phyloP scores from a whole-genome alignment of 2,329 filamentous ascomycete genomes.

The Hypoxylon sp. region DNA sequence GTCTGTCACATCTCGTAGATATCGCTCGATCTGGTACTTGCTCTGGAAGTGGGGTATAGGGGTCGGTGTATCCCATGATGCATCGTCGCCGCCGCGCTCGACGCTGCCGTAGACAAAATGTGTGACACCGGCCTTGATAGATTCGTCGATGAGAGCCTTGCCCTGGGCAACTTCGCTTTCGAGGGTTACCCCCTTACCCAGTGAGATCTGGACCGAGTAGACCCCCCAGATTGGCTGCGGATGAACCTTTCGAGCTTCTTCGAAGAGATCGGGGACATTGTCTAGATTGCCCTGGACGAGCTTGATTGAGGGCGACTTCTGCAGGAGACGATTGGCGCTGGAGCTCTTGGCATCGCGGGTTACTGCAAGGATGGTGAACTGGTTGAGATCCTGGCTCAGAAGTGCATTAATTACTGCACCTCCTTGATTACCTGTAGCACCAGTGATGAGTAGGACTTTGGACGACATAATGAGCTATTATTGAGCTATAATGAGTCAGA shows the following conservation, averaged over 20 bases:
- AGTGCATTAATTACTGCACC: slow-evolving; percentile 61
- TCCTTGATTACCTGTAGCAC: slow-evolving; percentile 66
- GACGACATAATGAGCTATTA: slow-evolving; percentile 47
- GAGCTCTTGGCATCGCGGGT: slow-evolving; percentile 67
- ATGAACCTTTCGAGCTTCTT: slow-evolving; percentile 44
- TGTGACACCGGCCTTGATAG: slow-evolving; percentile 67
- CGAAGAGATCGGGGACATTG: slow-evolving; percentile 65
- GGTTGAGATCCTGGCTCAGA: slow-evolving; percentile 48
- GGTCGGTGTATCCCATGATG: slow-evolving; percentile 67
- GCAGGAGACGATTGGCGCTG: slow-evolving; percentile 63
- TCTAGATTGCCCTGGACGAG: slow-evolving; percentile 68
- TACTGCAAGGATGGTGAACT: slow-evolving; percentile 67
- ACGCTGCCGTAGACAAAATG: slow-evolving; percentile 76
- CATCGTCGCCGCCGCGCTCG: slow-evolving; percentile 70
- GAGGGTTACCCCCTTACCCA: slow-evolving; percentile 56
- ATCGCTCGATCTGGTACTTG: slow-evolving; percentile 73
- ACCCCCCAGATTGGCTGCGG: slow-evolving; percentile 68
- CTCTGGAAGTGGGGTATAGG: slow-evolving; percentile 72
- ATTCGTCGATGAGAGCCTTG: slow-evolving; percentile 70
- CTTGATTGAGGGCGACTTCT: slow-evolving; percentile 59
- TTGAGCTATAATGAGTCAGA: background rate
- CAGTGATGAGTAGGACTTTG: slow-evolving; percentile 60
- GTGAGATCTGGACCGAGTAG: slow-evolving; percentile 67
- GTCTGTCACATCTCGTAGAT: slow-evolving; percentile 65
- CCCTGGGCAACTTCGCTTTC: slow-evolving; percentile 65